Evolutionary conservation across 129 eudicot genomes (phyloP), one percentile per base, ranked within the genome.

Genomic region (Logfia minima): DNA sequence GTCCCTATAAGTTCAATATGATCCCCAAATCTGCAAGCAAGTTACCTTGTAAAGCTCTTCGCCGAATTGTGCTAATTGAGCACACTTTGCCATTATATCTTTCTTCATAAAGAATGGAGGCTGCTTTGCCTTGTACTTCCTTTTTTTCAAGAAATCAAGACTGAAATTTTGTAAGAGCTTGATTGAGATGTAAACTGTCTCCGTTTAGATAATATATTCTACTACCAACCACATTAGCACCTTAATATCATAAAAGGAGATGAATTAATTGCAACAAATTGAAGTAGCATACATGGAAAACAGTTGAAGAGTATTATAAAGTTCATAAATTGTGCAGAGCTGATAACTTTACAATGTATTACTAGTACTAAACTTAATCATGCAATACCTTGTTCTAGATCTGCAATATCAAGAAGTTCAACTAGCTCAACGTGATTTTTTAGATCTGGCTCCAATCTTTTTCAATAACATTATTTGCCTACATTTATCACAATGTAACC

Each of bases 11-110:
- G 43, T 37, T 37, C 43, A 45, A 65, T 3, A 35, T 0, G 10
- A 28, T 22, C 60, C 24, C 19, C 17, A 70, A 73, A 17, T 23
- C 17, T 4, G 6, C 56, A 37, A 53, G 69, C 34, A 2, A 52
- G 43, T 78, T 80, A 93, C 98, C 97, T 93, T 90, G 93, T 90
- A 93, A 68, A 93, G 98, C 66, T 93, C 98, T 84, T 93, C 98
- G 78, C 90, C 96, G 26, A 93, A 93, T 61, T 93, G 98, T 18
- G 97, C 96, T 68, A 93, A 78, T 39, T 31, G 34, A 31, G 34
- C 34, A 31, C 34, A 31, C 34, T 31, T 31, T n/a, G n/a, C 4
- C 34, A 31, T 3, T 26, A 90, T 93, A 75, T 93, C 98, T 72
- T 87, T 87, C 73, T 92, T 82, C 93, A 93, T 87, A 76, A 93